Evolutionary conservation across 305 asterid genomes (phyloP).

Genomic region (Ilex paraguariensis): DNA sequence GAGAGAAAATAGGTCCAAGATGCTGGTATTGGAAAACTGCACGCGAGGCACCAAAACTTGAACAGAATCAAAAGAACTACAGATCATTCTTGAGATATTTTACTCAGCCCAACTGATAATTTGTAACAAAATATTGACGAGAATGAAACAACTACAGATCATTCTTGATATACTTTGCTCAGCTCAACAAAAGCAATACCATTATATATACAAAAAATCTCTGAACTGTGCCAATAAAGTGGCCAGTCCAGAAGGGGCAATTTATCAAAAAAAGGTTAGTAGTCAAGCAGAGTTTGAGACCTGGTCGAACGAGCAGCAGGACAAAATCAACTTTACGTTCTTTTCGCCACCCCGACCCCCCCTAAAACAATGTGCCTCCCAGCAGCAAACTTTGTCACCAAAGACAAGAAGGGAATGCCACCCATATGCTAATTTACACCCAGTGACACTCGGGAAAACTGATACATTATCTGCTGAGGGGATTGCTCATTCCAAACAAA

Average conservation of each 20-base stretch:
- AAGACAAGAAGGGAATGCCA: conserved; percentile 11
- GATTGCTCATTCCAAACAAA: conserved; percentile 16
- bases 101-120: conserved; percentile 16
- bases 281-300: conserved; percentile 32
- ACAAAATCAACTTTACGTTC: conserved; percentile 16
- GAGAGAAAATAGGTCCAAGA: too few species aligned
- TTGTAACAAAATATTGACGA: conserved; percentile 40
- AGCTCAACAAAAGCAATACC: conserved; percentile 22
- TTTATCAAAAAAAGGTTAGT: conserved; percentile 47
- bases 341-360: conserved; percentile 25
- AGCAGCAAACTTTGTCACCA: conserved; percentile 28
- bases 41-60: too few species aligned
- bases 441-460: conserved; percentile 9
- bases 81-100: conserved; percentile 14
- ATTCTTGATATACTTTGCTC: conserved; percentile 38
- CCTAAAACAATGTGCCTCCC: conserved; percentile 40
- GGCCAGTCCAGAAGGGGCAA: conserved; percentile 32
- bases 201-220: conserved; percentile 54
- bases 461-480: conserved; percentile 16
- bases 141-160: conserved; percentile 36
- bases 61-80: neutral
- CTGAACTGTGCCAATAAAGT: conserved; percentile 24
- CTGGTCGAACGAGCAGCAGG: conserved; percentile 14
- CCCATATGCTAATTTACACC: conserved; percentile 6
- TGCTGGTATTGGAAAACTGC: too few species aligned